Percentiles rank a stretch among this genome's conserved stretches.
phyloP scores from a whole-genome alignment of 179 eudicot genomes.

The Actinidia polygama region DNA sequence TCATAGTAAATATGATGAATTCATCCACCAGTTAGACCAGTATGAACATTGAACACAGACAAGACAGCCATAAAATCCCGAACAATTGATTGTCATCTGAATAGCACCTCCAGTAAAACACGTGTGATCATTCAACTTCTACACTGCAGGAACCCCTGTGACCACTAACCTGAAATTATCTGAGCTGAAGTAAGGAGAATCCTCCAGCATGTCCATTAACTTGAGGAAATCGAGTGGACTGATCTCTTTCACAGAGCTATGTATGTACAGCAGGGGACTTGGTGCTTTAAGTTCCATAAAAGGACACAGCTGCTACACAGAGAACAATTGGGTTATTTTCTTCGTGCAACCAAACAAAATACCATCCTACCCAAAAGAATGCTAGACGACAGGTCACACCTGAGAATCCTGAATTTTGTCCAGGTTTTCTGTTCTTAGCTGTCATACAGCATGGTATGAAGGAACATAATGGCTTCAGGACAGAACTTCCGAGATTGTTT shows the following conservation, averaged over 20 bases:
- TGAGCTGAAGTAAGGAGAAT: conserved; percentile 65
- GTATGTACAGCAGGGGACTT: conserved; percentile 53
- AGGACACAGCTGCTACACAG: conserved; percentile 46
- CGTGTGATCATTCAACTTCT: neutral
- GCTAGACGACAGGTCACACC: conserved; percentile 40
- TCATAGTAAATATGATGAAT: neutral
- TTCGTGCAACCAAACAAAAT: conserved; percentile 15
- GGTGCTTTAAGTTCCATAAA: conserved; percentile 68
- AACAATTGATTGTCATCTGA: neutral
- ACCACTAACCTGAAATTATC: conserved; percentile 72
- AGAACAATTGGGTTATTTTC: conserved; percentile 4
- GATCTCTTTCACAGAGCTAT: conserved; percentile 48
- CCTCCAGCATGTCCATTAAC: conserved; percentile 76
- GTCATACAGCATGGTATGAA: conserved; percentile 66
- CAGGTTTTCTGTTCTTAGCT: conserved; percentile 51
- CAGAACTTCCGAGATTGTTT: conserved; percentile 83
- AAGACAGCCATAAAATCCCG: neutral
- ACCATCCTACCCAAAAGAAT: neutral
- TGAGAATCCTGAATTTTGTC: conserved; percentile 44
- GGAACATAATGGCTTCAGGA: conserved; percentile 78
- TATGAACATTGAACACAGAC: neutral
- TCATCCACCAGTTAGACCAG: neutral
- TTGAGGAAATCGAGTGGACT: conserved; percentile 65
- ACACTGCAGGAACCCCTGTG: neutral
- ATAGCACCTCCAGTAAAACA: neutral